These are phyloP conservation scores for Bipolaris victoriae DNA, from an alignment of 2,329 filamentous ascomycete species.

Conservation along the genomic window DNA sequence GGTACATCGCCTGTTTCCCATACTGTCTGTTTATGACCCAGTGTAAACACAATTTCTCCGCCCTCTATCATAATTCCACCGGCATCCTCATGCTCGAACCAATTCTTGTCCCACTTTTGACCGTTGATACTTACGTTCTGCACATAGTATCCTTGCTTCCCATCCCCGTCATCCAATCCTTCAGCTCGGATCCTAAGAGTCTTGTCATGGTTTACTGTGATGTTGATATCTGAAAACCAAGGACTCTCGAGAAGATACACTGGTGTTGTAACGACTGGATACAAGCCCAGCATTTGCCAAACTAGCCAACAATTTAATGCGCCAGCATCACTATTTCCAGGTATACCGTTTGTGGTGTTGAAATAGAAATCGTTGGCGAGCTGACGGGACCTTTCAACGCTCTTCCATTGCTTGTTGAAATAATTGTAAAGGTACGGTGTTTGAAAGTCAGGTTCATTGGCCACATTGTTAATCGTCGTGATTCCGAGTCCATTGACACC, in stretches of 20 bases:
- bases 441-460: constrained; percentile 51
- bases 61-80: constrained; percentile 43
- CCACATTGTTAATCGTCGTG: constrained; percentile 47
- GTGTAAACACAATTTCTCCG: constrained; percentile 43
- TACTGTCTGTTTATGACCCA: constrained; percentile 35
- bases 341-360: constrained; percentile 50
- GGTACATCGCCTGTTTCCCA: constrained; percentile 45
- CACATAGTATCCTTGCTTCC: constrained; percentile 57
- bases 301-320: constrained; percentile 59
- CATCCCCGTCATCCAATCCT: constrained; percentile 49
- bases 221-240: constrained; percentile 52
- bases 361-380: constrained; percentile 52
- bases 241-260: constrained; percentile 56
- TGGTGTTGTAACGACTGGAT: constrained; percentile 56
- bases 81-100: constrained; percentile 60
- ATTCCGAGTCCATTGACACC: constrained; percentile 46
- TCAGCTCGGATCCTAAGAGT: constrained; percentile 57
- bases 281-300: constrained; percentile 59
- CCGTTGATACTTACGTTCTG: constrained; percentile 62
- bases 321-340: constrained; percentile 56
- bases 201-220: constrained; percentile 44
- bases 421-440: constrained; percentile 53
- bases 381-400: constrained; percentile 39
- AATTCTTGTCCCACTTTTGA: constrained; percentile 59
- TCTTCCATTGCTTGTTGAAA: constrained; percentile 49